Conservation (phyloP, 2,329 filamentous ascomycete species). For the Pseudogymnoascus sp. region DNA sequence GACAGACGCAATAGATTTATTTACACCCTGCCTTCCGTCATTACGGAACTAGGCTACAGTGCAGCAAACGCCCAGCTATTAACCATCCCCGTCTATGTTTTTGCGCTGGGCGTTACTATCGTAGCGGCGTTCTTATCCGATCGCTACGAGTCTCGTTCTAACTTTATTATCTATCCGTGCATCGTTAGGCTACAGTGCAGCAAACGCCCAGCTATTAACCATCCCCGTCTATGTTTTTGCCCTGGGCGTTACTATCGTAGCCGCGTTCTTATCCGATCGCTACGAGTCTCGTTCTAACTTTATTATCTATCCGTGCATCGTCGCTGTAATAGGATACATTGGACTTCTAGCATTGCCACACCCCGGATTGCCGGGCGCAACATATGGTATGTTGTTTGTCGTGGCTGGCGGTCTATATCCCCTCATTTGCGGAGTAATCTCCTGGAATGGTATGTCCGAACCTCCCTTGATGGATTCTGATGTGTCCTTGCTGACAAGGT, state of each 20-base stretch:
- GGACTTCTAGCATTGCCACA: constrained; percentile 12
- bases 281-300: constrained; percentile 17
- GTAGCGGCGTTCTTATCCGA: constrained; percentile 14
- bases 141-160: constrained; percentile 14
- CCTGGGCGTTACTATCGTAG: constrained; percentile 6
- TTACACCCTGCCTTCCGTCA: constrained; percentile 20
- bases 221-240: constrained; percentile 18
- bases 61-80: constrained; percentile 15
- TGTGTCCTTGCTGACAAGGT: background rate
- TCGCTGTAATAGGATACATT: constrained; percentile 17
- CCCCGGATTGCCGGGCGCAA: constrained; percentile 49
- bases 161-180: constrained; percentile 17
- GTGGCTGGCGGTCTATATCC: constrained; percentile 81
- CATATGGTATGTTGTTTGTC: constrained; percentile 74
- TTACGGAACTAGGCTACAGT: constrained; percentile 18
- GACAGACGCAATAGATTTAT: constrained; percentile 7
- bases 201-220: constrained; percentile 15
- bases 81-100: constrained; percentile 19
- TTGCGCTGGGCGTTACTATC: constrained; percentile 11
- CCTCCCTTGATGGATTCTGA: background rate
- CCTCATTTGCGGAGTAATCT: constrained; percentile 72
- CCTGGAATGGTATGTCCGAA: constrained; percentile 44
- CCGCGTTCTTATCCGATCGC: constrained; percentile 15
- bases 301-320: constrained; percentile 14
- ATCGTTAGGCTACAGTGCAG: constrained; percentile 16